These are phyloP conservation scores for Wickerhamiella lipophila DNA, from an alignment of 805 yeast genomes.

Conservation along the genomic window DNA sequence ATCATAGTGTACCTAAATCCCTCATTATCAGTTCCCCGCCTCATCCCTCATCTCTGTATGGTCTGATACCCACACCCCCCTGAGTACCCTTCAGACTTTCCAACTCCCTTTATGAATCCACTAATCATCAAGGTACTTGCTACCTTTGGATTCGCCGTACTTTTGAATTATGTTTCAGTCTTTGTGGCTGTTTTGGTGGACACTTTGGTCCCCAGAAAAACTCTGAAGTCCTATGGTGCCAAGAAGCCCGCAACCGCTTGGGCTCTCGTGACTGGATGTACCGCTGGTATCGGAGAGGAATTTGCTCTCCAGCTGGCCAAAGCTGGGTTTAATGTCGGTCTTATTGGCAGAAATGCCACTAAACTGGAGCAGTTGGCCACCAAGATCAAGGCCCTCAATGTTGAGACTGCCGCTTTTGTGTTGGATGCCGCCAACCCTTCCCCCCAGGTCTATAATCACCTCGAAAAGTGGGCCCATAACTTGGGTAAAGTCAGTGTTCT, in stretches of 20 bases:
- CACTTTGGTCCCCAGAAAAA: conserved; percentile 15
- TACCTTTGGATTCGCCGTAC: conserved; percentile 12
- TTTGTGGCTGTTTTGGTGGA: conserved; percentile 13
- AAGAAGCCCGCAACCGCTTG: conserved; percentile 40
- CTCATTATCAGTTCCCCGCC: not conserved
- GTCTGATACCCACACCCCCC: not conserved
- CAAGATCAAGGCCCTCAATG: conserved; percentile 43
- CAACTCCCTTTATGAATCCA: not conserved
- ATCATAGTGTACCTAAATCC: too few species aligned
- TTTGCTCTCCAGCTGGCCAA: conserved; percentile 75
- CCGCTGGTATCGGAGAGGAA: conserved; percentile 96
- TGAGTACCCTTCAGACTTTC: not conserved
- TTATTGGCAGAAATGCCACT: conserved; percentile 71
- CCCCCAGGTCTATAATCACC: conserved; percentile 41
- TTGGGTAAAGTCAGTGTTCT: conserved; percentile 50
- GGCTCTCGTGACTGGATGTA: conserved; percentile 96
- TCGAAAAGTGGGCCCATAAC: conserved; percentile 34
- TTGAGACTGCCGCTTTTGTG: conserved; percentile 54
- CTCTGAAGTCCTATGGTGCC: conserved; percentile 13
- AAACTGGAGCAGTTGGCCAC: conserved; percentile 56
- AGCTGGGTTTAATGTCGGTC: conserved; percentile 68
- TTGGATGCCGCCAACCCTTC: conserved; percentile 65
- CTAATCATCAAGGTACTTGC: conserved; percentile 3
- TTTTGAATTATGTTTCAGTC: conserved; percentile 9
- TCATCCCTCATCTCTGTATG: not conserved